These are phyloP conservation scores for Pichia sp. DNA, from an alignment of 1,139 yeast species.

Conservation along the genomic window DNA sequence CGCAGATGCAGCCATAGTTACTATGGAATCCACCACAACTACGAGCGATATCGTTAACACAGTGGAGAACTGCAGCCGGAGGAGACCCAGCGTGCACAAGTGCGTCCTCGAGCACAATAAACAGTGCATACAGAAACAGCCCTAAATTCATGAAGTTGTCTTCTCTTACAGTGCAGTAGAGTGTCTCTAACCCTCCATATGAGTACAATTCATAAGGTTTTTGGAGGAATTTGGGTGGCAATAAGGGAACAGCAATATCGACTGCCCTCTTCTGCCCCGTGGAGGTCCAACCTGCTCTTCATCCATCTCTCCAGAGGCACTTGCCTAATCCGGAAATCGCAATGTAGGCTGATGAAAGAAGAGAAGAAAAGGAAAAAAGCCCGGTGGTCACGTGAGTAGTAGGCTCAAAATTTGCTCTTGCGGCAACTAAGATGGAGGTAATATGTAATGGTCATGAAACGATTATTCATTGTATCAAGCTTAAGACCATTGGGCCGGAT, in stretches of 20 bases:
- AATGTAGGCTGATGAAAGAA: neutral
- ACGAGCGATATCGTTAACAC: slow-evolving; percentile 35
- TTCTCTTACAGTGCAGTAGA: neutral
- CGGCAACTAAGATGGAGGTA: neutral
- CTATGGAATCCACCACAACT: slow-evolving; percentile 35
- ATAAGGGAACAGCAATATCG: neutral
- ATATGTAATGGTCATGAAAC: neutral
- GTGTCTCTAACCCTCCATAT: neutral
- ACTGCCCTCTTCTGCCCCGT: slow-evolving; percentile 1
- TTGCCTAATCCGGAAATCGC: neutral
- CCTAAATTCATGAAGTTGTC: neutral
- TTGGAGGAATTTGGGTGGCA: neutral
- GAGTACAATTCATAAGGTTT: neutral
- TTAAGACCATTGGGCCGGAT: neutral
- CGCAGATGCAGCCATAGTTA: slow-evolving; percentile 36
- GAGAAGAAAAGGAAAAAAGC: no score
- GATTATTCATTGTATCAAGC: neutral
- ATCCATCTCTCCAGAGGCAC: neutral
- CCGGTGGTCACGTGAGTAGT: neutral
- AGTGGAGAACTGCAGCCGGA: slow-evolving; percentile 47
- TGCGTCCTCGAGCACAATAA: neutral
- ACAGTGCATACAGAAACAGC: neutral
- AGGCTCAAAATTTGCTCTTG: neutral
- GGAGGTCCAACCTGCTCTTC: neutral
- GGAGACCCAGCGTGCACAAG: slow-evolving; percentile 35